Percentiles rank a stretch among this genome's conserved stretches.
phyloP scores from a whole-genome alignment of 352 stramenopile species.

The Phytopythium vexans region DNA sequence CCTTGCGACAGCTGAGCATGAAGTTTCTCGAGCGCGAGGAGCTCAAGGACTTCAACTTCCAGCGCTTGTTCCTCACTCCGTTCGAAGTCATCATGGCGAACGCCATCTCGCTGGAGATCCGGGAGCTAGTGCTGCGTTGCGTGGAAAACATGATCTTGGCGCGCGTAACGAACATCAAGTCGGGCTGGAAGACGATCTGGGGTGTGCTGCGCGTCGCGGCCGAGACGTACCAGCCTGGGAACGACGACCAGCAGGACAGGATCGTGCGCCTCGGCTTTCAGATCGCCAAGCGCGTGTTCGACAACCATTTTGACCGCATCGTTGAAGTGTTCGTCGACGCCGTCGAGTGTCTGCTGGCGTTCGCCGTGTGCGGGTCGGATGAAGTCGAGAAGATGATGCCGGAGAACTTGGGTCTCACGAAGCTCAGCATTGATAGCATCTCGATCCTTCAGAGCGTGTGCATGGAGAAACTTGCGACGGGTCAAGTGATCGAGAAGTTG shows the following conservation, averaged over 20 bases:
- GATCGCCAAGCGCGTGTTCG: constrained; percentile 86
- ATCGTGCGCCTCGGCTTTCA: constrained; percentile 83
- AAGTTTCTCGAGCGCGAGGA: constrained; percentile 99
- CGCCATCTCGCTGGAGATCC: constrained; percentile 75
- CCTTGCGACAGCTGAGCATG: constrained; percentile 98
- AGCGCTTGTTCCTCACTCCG: constrained; percentile 96
- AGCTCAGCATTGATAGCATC: constrained; percentile 72
- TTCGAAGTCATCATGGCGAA: constrained; percentile 95
- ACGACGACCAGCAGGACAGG: constrained; percentile 52
- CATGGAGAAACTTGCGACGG: constrained; percentile 66
- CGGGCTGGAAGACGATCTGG: constrained; percentile 94
- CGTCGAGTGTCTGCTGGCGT: constrained; percentile 77
- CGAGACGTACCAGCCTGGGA: constrained; percentile 68
- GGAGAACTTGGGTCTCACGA: constrained; percentile 54
- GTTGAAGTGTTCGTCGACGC: constrained; percentile 79
- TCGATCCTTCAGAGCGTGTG: constrained; percentile 60
- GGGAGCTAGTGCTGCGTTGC: constrained; percentile 90
- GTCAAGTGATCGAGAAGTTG: constrained; percentile 72
- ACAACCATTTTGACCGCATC: constrained; percentile 69
- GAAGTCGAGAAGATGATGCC: constrained; percentile 49
- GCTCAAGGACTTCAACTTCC: constrained; percentile 99
- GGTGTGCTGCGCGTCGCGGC: constrained; percentile 88
- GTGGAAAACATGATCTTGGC: constrained; percentile 92
- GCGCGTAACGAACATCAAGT: constrained; percentile 85
- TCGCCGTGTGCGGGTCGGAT: constrained; percentile 71